Percentiles rank a stretch among this genome's conserved stretches.
phyloP scores from a whole-genome alignment of 371 early-diverging fungal genomes.

The Gilbertella persicaria region DNA sequence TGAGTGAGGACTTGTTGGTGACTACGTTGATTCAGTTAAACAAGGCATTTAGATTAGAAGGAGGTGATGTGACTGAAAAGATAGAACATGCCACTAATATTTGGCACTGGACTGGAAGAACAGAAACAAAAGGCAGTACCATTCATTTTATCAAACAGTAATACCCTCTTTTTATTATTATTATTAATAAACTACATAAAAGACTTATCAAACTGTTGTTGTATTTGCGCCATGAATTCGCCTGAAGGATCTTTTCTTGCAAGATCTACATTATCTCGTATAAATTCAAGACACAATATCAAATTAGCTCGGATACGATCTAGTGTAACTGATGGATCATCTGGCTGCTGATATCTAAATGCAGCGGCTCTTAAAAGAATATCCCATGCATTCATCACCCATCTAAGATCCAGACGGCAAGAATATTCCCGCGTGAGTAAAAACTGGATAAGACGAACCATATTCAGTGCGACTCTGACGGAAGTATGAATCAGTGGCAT shows the following conservation, averaged over 20 bases:
- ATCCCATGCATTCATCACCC: constrained; percentile 26
- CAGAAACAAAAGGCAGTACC: constrained; percentile 27
- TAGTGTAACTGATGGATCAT: constrained; percentile 3
- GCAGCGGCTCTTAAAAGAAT: constrained; percentile 10
- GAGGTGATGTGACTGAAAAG: constrained; percentile 26
- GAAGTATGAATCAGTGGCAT: constrained; percentile 18
- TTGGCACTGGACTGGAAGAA: constrained; percentile 35
- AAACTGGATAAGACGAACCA: constrained; percentile 26
- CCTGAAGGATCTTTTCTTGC: constrained; percentile 4
- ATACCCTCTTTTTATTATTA: too few species aligned
- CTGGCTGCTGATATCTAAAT: constrained; percentile 13
- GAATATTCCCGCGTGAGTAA: constrained; percentile 5
- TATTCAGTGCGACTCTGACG: constrained; percentile 16
- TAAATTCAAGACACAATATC: constrained; percentile 15
- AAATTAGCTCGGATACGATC: constrained; percentile 23
- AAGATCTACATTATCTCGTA: constrained; percentile 2
- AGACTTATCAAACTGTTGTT: constrained; percentile 2
- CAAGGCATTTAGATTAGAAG: constrained; percentile 14
- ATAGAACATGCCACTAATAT: constrained; percentile 15
- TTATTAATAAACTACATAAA: constrained; percentile 1
- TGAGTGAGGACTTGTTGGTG: constrained; percentile 23
- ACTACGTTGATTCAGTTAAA: constrained; percentile 14
- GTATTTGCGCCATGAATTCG: background rate
- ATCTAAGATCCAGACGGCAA: constrained; percentile 19
- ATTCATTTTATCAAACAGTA: constrained; percentile 22